Conservation (phyloP, 441 rosid species). For the Adansonia grandidieri region DNA sequence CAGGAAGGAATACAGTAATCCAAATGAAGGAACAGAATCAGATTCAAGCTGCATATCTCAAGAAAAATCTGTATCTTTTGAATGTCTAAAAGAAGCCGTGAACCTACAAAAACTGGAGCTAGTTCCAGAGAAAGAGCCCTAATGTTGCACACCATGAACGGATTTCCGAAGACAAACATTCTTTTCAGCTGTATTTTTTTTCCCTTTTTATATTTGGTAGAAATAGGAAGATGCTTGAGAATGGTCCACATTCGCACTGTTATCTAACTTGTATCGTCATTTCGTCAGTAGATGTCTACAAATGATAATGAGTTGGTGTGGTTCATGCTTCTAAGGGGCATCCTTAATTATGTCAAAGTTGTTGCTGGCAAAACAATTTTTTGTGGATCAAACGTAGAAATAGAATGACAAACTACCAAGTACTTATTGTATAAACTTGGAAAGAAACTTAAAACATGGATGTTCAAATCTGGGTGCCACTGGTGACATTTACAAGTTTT, state of each 20-base stretch:
- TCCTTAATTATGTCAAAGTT: not conserved
- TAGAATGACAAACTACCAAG: not conserved
- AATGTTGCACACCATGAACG: not conserved
- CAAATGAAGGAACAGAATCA: conserved; percentile 36
- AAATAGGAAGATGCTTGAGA: conserved; percentile 21
- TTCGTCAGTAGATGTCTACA: conserved; percentile 12
- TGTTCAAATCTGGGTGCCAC: not conserved
- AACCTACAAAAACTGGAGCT: conserved; percentile 29
- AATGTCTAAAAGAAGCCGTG: conserved; percentile 24
- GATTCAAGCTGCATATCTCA: conserved; percentile 17
- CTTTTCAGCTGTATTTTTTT: too few relatives aligned
- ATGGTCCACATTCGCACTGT: not conserved
- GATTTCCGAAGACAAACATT: not conserved
- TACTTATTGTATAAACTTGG: not conserved
- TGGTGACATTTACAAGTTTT: not conserved
- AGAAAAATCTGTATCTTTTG: conserved; percentile 42
- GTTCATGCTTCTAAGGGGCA: conserved; percentile 13
- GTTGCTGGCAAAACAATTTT: not conserved
- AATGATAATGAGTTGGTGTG: conserved; percentile 12
- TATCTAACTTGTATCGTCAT: not conserved
- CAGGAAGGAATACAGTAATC: conserved; percentile 45
- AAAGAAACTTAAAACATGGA: not conserved
- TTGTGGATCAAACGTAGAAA: conserved; percentile 14
- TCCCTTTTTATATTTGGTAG: not conserved
- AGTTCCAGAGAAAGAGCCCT: conserved; percentile 20